phyloP scores from a whole-genome alignment of 1,139 yeast species.

The Candida sp. region DNA sequence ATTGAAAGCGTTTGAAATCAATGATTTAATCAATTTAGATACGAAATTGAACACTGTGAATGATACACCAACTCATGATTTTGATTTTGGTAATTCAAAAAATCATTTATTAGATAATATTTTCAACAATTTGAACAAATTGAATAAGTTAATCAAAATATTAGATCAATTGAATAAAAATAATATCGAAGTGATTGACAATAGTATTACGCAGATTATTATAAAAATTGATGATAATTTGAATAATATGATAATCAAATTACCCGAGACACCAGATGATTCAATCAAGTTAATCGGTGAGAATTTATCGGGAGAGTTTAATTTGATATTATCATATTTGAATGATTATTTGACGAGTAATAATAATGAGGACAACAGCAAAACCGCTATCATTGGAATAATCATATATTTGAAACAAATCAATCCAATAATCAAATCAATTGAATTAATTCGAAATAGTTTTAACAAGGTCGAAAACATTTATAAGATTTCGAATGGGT shows the following conservation, averaged over 20 bases:
- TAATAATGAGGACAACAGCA: conserved; percentile 9
- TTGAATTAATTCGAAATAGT: conserved; percentile 13
- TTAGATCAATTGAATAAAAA: conserved; percentile 30
- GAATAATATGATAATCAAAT: conserved; percentile 19
- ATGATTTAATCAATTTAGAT: conserved; percentile 23
- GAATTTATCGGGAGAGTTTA: conserved; percentile 3
- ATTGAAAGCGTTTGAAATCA: conserved; percentile 25
- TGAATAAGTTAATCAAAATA: conserved; percentile 30
- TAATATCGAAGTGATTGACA: conserved; percentile 23
- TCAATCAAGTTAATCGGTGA: conserved; percentile 12
- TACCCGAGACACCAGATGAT: conserved; percentile 18
- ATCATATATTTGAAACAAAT: conserved; percentile 30
- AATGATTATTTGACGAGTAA: conserved; percentile 10
- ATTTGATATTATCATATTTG: conserved; percentile 9
- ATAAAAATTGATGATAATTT: conserved; percentile 27
- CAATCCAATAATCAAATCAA: conserved; percentile 26
- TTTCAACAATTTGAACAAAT: conserved; percentile 27
- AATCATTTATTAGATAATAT: conserved; percentile 18
- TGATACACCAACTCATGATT: conserved; percentile 2
- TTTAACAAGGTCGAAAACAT: conserved; percentile 8
- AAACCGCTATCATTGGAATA: conserved; percentile 24
- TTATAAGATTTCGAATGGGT: conserved; percentile 26
- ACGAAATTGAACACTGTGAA: conserved; percentile 14
- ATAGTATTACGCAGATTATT: conserved; percentile 25
- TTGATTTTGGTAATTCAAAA: conserved; percentile 4